Evolutionary conservation across 805 yeast genomes (phyloP).

Genomic region (Lipomyces sp.): DNA sequence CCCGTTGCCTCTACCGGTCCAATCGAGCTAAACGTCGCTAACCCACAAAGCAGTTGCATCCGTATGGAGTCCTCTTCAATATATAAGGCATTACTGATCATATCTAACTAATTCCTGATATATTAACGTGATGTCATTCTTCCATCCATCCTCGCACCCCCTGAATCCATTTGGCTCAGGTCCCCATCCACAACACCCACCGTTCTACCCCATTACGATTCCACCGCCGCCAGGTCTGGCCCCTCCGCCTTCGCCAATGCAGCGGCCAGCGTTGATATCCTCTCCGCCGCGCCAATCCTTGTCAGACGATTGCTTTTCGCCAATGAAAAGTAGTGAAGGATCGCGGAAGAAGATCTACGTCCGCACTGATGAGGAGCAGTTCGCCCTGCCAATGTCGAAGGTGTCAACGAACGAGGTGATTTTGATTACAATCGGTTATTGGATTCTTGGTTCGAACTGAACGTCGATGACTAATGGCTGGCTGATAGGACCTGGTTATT

Average conservation of each 20-base stretch:
- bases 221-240: constrained; percentile 10
- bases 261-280: not conserved
- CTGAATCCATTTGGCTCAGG: constrained; percentile 30
- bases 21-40: not conserved
- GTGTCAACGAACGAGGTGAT: constrained; percentile 32
- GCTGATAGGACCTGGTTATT: constrained; percentile 23
- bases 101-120: not conserved
- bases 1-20: not conserved
- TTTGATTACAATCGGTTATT: not conserved
- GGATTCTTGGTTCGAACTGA: not conserved
- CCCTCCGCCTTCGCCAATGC: constrained; percentile 5
- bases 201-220: constrained; percentile 3
- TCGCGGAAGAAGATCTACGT: constrained; percentile 28
- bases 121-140: constrained; percentile 25
- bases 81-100: not conserved
- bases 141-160: constrained; percentile 33
- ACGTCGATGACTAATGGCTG: not conserved
- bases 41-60: not conserved
- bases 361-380: constrained; percentile 33
- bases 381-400: constrained; percentile 32
- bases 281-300: not conserved
- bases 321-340: not conserved
- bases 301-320: not conserved
- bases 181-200: constrained; percentile 11
- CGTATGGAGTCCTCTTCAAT: not conserved